A percentile compares a stretch with the other conserved stretches of the same genome.
These are phyloP conservation scores for Echites panduratus DNA, from an alignment of 257 asterid genomes.

Conservation along the genomic window DNA sequence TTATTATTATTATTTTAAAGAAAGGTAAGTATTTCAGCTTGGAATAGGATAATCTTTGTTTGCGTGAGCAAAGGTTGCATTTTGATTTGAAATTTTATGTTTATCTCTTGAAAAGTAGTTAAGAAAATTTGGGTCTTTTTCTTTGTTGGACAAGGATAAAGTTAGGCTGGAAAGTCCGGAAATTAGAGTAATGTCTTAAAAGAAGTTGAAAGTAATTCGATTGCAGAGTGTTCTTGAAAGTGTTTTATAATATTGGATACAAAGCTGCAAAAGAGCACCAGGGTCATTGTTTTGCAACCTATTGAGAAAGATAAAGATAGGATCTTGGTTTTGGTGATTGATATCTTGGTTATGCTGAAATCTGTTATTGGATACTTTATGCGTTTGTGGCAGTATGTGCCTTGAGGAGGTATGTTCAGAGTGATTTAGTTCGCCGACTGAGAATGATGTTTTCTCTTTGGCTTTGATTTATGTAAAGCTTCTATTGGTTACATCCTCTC, in stretches of 20 bases:
- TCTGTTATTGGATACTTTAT: background rate
- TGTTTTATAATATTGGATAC: background rate
- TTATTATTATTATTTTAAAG: no score
- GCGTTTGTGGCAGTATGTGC: background rate
- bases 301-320: background rate
- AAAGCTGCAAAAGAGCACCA: background rate
- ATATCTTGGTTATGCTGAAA: background rate
- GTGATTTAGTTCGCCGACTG: background rate
- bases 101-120: background rate
- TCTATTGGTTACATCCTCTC: background rate
- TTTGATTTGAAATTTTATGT: conserved; percentile 5
- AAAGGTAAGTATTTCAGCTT: background rate
- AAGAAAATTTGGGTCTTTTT: background rate
- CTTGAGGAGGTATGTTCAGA: conserved; percentile 10
- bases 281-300: background rate
- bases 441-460: background rate
- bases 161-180: conserved; percentile 9
- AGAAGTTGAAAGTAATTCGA: background rate
- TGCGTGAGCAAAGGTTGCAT: background rate
- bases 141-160: background rate
- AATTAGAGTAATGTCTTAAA: background rate
- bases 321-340: conserved; percentile 1
- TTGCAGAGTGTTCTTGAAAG: background rate
- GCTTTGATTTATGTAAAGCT: background rate
- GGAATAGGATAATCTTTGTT: background rate